Evolutionary conservation across 148 eudicot genomes (phyloP).

Genomic region (Drosera capensis): DNA sequence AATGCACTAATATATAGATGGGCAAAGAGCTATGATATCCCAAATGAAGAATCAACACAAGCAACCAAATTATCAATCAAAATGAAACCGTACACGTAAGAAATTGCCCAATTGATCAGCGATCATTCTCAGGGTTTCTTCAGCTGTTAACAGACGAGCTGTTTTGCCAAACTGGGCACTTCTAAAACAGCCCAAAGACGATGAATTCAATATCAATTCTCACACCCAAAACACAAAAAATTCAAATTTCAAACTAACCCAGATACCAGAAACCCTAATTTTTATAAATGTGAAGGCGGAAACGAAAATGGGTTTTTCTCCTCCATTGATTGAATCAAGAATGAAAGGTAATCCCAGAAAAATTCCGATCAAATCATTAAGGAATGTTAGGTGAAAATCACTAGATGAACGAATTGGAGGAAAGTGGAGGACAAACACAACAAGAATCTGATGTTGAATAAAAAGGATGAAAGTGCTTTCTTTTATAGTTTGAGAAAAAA

Average conservation of each 20-base stretch:
- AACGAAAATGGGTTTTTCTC: neutral
- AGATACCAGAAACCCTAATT: neutral
- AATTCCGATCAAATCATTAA: neutral
- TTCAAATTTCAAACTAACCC: neutral
- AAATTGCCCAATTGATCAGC: neutral
- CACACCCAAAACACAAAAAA: neutral
- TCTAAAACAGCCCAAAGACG: neutral
- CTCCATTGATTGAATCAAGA: neutral
- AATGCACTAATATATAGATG: neutral
- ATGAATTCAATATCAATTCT: neutral
- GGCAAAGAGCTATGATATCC: neutral
- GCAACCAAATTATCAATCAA: constrained; percentile 2
- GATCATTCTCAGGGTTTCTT: neutral
- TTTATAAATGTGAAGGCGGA: neutral
- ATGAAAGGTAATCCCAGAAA: too few species aligned
- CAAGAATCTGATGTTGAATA: too few species aligned
- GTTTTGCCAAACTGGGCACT: neutral
- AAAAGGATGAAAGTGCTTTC: too few species aligned
- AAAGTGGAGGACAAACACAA: too few species aligned
- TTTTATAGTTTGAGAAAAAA: too few species aligned
- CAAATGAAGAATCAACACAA: neutral
- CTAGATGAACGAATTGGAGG: too few species aligned
- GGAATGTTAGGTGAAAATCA: too few species aligned
- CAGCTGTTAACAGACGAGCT: neutral
- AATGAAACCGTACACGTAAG: neutral